Percentiles rank a stretch among this genome's conserved stretches.
These are phyloP conservation scores for Solanum bulbocastanum DNA, from an alignment of 257 asterid species.

Conservation along the genomic window DNA sequence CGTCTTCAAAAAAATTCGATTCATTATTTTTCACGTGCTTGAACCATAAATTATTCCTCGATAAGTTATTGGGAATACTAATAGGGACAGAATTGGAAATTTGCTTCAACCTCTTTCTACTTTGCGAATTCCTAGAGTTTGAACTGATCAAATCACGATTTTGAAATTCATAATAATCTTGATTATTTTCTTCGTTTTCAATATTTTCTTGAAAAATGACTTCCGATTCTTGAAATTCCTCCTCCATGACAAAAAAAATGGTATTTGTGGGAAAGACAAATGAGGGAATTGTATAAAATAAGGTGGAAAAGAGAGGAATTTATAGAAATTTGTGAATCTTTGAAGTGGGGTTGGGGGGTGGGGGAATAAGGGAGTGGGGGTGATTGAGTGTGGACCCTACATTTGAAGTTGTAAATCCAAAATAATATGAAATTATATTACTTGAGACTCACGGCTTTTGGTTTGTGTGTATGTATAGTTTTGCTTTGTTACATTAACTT, in stretches of 20 bases:
- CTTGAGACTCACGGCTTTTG: not conserved
- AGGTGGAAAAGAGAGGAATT: not conserved
- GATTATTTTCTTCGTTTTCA: not conserved
- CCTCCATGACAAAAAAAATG: not conserved
- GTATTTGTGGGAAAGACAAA: not conserved
- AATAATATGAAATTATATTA: not conserved
- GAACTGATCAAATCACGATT: not conserved
- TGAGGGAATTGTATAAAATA: not conserved
- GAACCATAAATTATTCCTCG: not conserved
- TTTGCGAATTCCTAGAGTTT: not conserved
- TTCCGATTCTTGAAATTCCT: slow-evolving; percentile 10
- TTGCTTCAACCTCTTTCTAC: not conserved
- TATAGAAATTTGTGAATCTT: not conserved
- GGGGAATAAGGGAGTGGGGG: not conserved
- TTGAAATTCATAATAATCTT: not conserved
- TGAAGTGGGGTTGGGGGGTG: not conserved
- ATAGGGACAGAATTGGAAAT: not conserved
- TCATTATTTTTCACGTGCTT: not conserved
- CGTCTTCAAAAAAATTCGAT: not conserved
- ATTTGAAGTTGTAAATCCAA: not conserved
- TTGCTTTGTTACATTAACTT: not conserved
- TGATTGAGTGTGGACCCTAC: not conserved
- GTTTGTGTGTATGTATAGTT: not conserved
- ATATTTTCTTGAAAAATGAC: slow-evolving; percentile 1
- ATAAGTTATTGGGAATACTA: not conserved